Conservation (phyloP, 352 stramenopile species). For the Pythium catenulatum region DNA sequence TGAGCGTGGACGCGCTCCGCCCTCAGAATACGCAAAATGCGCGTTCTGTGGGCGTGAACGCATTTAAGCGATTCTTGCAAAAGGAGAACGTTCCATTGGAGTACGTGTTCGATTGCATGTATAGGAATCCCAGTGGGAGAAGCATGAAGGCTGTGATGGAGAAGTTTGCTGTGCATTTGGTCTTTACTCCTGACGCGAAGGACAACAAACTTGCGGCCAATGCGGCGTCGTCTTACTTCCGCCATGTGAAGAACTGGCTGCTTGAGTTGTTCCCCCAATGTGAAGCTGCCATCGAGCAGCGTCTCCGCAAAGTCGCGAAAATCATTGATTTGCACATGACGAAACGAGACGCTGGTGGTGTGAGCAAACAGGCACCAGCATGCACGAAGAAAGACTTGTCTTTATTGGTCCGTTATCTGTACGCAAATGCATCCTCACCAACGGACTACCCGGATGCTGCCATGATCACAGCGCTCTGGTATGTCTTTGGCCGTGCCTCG, state of each 20-base stretch:
- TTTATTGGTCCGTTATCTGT: neutral
- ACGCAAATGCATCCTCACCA: neutral
- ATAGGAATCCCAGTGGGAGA: slow-evolving; percentile 19
- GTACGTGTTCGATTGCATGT: slow-evolving; percentile 31
- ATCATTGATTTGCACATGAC: neutral
- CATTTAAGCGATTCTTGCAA: slow-evolving; percentile 10
- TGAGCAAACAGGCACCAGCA: neutral
- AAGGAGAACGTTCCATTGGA: neutral
- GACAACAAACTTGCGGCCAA: slow-evolving; percentile 9
- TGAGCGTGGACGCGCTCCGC: slow-evolving; percentile 6
- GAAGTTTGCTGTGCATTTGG: slow-evolving; percentile 36
- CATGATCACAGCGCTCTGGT: slow-evolving; percentile 52
- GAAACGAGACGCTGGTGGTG: neutral
- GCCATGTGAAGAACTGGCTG: slow-evolving; percentile 15
- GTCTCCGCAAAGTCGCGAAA: neutral
- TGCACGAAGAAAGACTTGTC: neutral
- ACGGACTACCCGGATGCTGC: slow-evolving; percentile 48
- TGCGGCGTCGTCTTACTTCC: slow-evolving; percentile 25
- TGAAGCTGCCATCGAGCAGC: neutral
- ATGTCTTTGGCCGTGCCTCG: slow-evolving; percentile 58
- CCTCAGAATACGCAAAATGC: slow-evolving; percentile 32
- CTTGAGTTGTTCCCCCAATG: neutral
- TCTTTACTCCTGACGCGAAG: slow-evolving; percentile 23
- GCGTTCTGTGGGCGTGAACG: slow-evolving; percentile 9
- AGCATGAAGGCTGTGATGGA: slow-evolving; percentile 18